Conservation (phyloP, 768 basidiomycete genomes). For the Rhizopogon vulgaris region DNA sequence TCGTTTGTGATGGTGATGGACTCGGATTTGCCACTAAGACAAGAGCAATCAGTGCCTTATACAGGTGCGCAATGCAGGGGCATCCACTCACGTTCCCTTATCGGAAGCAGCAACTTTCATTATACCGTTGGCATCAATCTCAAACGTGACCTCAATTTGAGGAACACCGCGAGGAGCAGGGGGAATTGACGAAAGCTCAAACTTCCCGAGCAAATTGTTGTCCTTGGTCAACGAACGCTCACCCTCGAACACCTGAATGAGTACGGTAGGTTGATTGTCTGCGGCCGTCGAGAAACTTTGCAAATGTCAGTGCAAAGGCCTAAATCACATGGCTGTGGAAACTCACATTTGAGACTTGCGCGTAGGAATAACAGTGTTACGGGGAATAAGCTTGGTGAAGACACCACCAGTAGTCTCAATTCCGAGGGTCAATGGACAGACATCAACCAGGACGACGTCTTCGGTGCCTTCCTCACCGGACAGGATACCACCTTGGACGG, state of each 20-base stretch:
- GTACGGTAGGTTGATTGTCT: slow-evolving; percentile 90
- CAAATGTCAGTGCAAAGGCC: neutral
- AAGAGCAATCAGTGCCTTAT: neutral
- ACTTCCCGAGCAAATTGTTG: slow-evolving; percentile 97
- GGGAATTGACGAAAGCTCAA: slow-evolving; percentile 88
- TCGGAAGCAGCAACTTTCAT: slow-evolving; percentile 91
- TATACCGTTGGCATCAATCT: slow-evolving; percentile 93
- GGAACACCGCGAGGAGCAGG: slow-evolving; percentile 95
- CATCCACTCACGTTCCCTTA: slow-evolving; percentile 75
- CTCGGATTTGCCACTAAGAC: slow-evolving; percentile 71
- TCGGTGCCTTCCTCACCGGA: slow-evolving; percentile 88
- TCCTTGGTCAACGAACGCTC: slow-evolving; percentile 97
- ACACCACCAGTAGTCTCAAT: slow-evolving; percentile 99
- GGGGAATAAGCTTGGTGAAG: slow-evolving; percentile 94
- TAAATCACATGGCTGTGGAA: neutral
- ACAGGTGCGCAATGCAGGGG: neutral
- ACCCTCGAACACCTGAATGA: slow-evolving; percentile 97
- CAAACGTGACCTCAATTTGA: slow-evolving; percentile 95
- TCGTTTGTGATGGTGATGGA: slow-evolving; percentile 95
- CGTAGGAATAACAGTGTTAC: slow-evolving; percentile 98
- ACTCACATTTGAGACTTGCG: slow-evolving; percentile 89
- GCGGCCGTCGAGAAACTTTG: slow-evolving; percentile 72
- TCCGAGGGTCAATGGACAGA: slow-evolving; percentile 94
- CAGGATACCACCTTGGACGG: slow-evolving; percentile 97
- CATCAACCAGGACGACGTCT: slow-evolving; percentile 93